Percentiles rank a stretch among this genome's conserved stretches.
Conservation (phyloP, 2,329 filamentous ascomycete genomes). For the Tympanopsis confertula region DNA sequence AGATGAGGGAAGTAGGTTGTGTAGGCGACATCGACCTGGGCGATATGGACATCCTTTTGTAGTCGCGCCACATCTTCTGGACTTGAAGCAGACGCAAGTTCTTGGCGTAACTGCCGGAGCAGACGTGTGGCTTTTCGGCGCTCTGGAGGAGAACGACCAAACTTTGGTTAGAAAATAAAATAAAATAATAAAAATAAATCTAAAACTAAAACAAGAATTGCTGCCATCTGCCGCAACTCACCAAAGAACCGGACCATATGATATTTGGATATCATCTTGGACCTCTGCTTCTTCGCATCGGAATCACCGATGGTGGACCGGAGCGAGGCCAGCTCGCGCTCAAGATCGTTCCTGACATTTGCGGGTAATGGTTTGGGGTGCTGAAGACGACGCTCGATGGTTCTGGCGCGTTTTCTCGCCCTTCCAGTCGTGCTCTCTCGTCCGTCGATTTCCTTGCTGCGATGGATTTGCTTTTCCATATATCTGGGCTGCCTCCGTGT, state of each 20-base stretch:
- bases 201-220: conserved; percentile 1
- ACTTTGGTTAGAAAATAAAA: neutral
- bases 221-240: no score
- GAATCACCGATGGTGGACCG: conserved; percentile 50
- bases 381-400: conserved; percentile 55
- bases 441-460: conserved; percentile 24
- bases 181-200: conserved; percentile 5
- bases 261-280: conserved; percentile 65
- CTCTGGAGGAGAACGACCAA: conserved; percentile 29
- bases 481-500: conserved; percentile 20
- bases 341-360: conserved; percentile 54
- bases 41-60: conserved; percentile 48
- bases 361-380: conserved; percentile 50
- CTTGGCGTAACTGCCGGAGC: conserved; percentile 51
- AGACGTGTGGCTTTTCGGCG: conserved; percentile 61
- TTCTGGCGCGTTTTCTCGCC: conserved; percentile 61
- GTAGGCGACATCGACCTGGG: conserved; percentile 67
- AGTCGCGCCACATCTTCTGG: conserved; percentile 37
- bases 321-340: conserved; percentile 59
- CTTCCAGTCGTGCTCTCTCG: conserved; percentile 40
- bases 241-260: conserved; percentile 81
- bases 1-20: conserved; percentile 61
- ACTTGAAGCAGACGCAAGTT: conserved; percentile 37
- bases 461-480: conserved; percentile 14
- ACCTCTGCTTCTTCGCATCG: conserved; percentile 47